Evolutionary conservation across 139 green algal species (phyloP).

Genomic region (Dunaliella primolecta): DNA sequence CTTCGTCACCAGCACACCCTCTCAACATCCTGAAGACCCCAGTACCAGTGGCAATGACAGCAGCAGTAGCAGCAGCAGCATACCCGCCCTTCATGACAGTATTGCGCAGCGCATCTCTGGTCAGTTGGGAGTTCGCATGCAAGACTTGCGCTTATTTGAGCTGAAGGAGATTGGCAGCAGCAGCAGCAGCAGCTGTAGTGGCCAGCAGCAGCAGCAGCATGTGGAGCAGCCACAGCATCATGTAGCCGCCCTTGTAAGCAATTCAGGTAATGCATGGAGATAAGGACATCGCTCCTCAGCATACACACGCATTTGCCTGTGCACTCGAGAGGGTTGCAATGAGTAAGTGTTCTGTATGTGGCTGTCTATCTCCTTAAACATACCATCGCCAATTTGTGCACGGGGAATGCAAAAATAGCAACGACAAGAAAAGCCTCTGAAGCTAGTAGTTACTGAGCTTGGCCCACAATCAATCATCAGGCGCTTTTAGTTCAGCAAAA

Average conservation of each 20-base stretch:
- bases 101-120: background rate
- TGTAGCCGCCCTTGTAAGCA: slow-evolving; percentile 1
- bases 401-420: no score
- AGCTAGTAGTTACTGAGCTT: no score
- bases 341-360: no score
- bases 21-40: background rate
- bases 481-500: no score
- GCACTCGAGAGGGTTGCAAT: no score
- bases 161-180: background rate
- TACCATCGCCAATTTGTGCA: no score
- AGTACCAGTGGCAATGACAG: background rate
- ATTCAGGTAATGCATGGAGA: slow-evolving; percentile 7
- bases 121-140: background rate
- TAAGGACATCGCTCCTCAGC: no score
- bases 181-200: background rate
- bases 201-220: background rate
- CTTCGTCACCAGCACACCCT: background rate
- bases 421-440: no score
- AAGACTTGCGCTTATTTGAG: slow-evolving; percentile 13
- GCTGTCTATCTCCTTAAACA: no score
- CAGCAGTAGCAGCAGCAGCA: background rate
- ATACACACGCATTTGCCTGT: no score
- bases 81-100: background rate
- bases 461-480: no score
- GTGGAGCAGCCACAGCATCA: background rate